A percentile compares a stretch with the other conserved stretches of the same genome.
Evolutionary conservation across 805 yeast species (phyloP).

Genomic region (Candida khao-thaluensis): DNA sequence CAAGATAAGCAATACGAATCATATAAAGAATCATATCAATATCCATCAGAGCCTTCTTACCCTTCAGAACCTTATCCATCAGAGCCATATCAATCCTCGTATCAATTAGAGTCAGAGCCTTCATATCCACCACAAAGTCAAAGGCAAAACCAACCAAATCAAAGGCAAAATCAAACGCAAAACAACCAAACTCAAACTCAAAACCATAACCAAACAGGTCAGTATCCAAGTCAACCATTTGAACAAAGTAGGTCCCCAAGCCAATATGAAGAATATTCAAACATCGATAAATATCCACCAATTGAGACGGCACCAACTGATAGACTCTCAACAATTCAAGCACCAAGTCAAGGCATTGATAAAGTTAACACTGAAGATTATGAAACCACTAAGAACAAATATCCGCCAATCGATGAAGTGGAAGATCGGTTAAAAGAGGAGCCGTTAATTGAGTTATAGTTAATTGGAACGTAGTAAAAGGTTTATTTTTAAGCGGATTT

Average conservation of each 20-base stretch:
- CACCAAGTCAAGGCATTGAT: conserved; percentile 10
- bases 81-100: no score
- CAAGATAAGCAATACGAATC: neutral
- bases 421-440: conserved; percentile 20
- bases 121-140: no score
- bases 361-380: conserved; percentile 5
- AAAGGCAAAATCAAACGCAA: neutral
- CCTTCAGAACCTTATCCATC: conserved; percentile 6
- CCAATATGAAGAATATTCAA: no score
- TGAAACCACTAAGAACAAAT: conserved; percentile 14
- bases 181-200: no score
- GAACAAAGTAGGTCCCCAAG: no score
- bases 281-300: conserved; percentile 15
- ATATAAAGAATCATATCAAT: neutral
- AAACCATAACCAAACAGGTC: no score
- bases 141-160: no score
- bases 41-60: conserved; percentile 6
- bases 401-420: conserved; percentile 17
- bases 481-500: no score
- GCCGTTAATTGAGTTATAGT: conserved; percentile 40
- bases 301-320: conserved; percentile 10
- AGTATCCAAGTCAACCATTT: no score
- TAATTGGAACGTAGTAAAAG: neutral
- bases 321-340: neutral
- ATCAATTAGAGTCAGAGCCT: no score